phyloP scores from a whole-genome alignment of 2,329 filamentous ascomycete species.

The Pleoardoris graminearum region DNA sequence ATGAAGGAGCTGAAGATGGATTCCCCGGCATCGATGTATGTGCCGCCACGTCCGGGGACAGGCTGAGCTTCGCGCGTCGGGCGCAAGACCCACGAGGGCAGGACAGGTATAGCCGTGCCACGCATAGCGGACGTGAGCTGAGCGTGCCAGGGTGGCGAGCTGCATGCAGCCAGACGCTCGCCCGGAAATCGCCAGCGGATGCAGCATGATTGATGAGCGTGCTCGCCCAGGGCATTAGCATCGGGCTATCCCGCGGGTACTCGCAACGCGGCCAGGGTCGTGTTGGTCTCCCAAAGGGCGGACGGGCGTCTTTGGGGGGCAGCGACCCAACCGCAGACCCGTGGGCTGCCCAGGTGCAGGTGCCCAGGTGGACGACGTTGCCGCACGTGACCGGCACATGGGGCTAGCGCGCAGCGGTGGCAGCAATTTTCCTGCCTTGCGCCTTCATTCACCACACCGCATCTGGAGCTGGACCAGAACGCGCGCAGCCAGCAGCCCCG shows the following conservation, averaged over 20 bases:
- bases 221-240: neutral
- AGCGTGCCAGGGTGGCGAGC: neutral
- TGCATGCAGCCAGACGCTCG: conserved; percentile 2
- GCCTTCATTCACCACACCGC: conserved; percentile 16
- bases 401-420: conserved; percentile 6
- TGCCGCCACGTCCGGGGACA: neutral
- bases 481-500: neutral
- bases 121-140: neutral
- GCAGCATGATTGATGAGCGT: neutral
- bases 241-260: conserved; percentile 5
- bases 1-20: neutral
- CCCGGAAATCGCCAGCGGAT: no score
- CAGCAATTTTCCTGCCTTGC: conserved; percentile 3
- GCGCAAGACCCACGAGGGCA: neutral
- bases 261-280: neutral
- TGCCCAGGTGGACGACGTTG: neutral
- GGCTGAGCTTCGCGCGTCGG: neutral
- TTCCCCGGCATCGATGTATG: neutral
- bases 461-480: conserved; percentile 2
- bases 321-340: neutral
- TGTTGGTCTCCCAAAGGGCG: conserved; percentile 1
- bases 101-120: neutral
- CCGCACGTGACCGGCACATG: neutral
- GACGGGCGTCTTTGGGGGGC: neutral
- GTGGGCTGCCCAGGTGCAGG: no score